phyloP scores from a whole-genome alignment of 768 basidiomycete genomes.

The Panellus pusillus region DNA sequence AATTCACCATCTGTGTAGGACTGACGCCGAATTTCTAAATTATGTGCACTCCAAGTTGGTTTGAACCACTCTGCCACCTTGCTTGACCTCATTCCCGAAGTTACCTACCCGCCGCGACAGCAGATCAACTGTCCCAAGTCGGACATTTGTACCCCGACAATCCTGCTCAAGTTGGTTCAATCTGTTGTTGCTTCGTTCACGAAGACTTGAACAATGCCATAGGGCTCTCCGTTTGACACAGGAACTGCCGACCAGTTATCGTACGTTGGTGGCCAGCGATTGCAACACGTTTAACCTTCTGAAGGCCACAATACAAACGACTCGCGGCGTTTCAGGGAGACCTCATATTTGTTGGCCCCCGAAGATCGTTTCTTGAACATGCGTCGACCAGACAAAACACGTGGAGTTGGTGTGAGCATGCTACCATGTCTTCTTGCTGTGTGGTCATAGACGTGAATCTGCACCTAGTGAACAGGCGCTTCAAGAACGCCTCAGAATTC shows the following conservation, averaged over 20 bases:
- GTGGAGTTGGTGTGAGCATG: slow-evolving; percentile 36
- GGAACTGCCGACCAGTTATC: slow-evolving; percentile 5
- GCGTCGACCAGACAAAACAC: slow-evolving; percentile 31
- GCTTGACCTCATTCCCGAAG: not conserved
- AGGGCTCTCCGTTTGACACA: slow-evolving; percentile 17
- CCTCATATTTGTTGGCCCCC: slow-evolving; percentile 32
- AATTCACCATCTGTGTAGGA: not conserved
- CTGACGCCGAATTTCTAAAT: not conserved
- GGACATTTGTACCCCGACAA: not conserved
- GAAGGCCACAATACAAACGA: slow-evolving; percentile 41
- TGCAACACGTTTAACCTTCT: not conserved
- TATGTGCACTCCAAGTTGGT: slow-evolving; percentile 12
- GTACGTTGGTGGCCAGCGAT: not conserved
- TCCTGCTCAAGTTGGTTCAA: not conserved
- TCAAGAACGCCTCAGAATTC: slow-evolving; percentile 26
- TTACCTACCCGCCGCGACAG: not conserved
- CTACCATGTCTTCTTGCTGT: not conserved
- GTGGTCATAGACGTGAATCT: not conserved
- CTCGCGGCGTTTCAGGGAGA: slow-evolving; percentile 40
- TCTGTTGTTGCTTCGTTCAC: no score
- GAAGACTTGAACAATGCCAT: not conserved
- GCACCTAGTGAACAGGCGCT: slow-evolving; percentile 32
- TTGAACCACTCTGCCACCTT: not conserved
- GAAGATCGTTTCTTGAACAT: slow-evolving; percentile 34
- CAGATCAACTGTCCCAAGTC: not conserved